A percentile compares a stretch with the other conserved stretches of the same genome.
These are phyloP conservation scores for Cyclotella atomus DNA, from an alignment of 108 stramenopile species.

Conservation along the genomic window DNA sequence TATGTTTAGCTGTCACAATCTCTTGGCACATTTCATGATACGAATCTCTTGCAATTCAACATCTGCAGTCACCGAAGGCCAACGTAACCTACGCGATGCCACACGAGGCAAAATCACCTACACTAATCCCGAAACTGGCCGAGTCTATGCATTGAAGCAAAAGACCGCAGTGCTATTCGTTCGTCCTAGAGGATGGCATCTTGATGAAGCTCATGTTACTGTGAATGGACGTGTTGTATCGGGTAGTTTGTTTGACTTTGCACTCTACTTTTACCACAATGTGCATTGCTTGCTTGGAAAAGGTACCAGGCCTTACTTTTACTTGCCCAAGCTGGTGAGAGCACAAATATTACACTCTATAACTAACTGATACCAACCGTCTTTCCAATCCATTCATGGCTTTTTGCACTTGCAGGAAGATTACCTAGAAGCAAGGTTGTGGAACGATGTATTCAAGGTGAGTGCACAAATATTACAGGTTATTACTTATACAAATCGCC, in stretches of 20 bases:
- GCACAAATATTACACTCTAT: too few species aligned
- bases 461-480: too few species aligned
- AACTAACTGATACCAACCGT: too few species aligned
- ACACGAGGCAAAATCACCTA: conserved; percentile 85
- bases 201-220: conserved; percentile 91
- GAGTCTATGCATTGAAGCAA: conserved; percentile 81
- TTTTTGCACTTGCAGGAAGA: conserved; percentile 53
- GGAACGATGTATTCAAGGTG: conserved; percentile 95
- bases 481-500: too few species aligned
- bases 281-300: conserved; percentile 67
- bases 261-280: conserved; percentile 94
- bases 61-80: conserved; percentile 76
- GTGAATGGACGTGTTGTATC: conserved; percentile 86
- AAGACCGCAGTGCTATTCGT: conserved; percentile 85
- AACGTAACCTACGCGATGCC: conserved; percentile 92
- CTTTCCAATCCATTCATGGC: too few species aligned
- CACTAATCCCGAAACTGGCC: conserved; percentile 81
- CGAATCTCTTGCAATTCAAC: neutral
- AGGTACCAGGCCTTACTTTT: conserved; percentile 89
- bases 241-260: conserved; percentile 90
- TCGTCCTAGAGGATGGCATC: conserved; percentile 93
- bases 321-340: conserved; percentile 84
- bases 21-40: too few species aligned
- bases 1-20: neutral
- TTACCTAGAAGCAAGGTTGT: conserved; percentile 90